Evolutionary conservation across 352 stramenopile species (phyloP).

Genomic region (Phytophthora quininea): DNA sequence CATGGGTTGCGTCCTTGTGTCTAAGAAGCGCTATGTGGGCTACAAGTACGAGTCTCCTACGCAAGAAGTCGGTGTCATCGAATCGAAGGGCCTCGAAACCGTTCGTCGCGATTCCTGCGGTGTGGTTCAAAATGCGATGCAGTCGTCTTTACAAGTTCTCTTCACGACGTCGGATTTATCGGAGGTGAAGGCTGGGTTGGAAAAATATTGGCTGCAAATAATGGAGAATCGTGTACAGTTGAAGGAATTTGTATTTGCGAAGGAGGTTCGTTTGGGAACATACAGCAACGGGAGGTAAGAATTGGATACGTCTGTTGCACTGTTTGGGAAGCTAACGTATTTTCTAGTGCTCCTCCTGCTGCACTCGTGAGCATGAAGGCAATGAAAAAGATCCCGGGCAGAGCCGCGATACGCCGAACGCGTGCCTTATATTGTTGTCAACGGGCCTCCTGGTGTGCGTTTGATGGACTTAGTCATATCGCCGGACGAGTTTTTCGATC

Average conservation of each 20-base stretch:
- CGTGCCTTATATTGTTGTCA: slow-evolving; percentile 92
- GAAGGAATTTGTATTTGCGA: slow-evolving; percentile 84
- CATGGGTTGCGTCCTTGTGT: slow-evolving; percentile 90
- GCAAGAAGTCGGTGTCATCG: slow-evolving; percentile 63
- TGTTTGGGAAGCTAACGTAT: slow-evolving; percentile 7
- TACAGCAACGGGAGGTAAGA: slow-evolving; percentile 65
- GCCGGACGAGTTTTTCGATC: slow-evolving; percentile 69
- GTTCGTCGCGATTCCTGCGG: slow-evolving; percentile 93
- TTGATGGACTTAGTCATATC: slow-evolving; percentile 92
- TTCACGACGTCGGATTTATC: slow-evolving; percentile 80
- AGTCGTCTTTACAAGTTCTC: slow-evolving; percentile 60
- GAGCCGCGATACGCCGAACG: slow-evolving; percentile 87
- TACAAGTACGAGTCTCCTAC: slow-evolving; percentile 79
- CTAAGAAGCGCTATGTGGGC: slow-evolving; percentile 96
- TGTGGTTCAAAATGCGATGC: slow-evolving; percentile 82
- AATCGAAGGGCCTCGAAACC: slow-evolving; percentile 94
- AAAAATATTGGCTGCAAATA: slow-evolving; percentile 73
- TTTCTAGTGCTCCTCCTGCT: slow-evolving; percentile 69
- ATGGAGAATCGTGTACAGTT: slow-evolving; percentile 68
- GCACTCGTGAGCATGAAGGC: slow-evolving; percentile 81
- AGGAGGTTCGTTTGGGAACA: slow-evolving; percentile 87
- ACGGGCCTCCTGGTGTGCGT: slow-evolving; percentile 81
- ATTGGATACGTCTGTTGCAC: not conserved
- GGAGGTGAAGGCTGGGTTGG: slow-evolving; percentile 63
- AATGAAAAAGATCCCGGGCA: slow-evolving; percentile 80